phyloP scores from a whole-genome alignment of 2,329 filamentous ascomycete genomes.

The Thelonectria blattea region DNA sequence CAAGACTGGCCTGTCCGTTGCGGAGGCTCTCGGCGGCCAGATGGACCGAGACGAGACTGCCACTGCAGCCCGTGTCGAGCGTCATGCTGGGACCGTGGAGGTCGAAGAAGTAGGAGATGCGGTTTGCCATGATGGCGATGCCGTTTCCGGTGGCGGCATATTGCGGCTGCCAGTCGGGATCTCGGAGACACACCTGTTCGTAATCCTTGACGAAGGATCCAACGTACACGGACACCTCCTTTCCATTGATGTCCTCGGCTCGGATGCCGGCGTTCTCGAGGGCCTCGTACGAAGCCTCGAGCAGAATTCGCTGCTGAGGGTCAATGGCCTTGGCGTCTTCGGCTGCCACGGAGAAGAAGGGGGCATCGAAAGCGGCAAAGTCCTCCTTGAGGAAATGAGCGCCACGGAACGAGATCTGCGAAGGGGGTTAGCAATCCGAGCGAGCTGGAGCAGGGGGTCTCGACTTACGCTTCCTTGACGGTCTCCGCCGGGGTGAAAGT shows the following conservation, averaged over 20 bases:
- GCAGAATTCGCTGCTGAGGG: slow-evolving; percentile 58
- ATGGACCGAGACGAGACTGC: slow-evolving; percentile 60
- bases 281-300: slow-evolving; percentile 58
- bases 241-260: slow-evolving; percentile 51
- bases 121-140: slow-evolving; percentile 60
- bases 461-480: slow-evolving; percentile 54
- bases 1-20: slow-evolving; percentile 50
- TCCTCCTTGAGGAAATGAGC: slow-evolving; percentile 58
- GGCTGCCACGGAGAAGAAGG: slow-evolving; percentile 54
- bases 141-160: slow-evolving; percentile 61
- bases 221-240: slow-evolving; percentile 55
- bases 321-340: slow-evolving; percentile 60
- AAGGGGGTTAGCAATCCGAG: slow-evolving; percentile 15
- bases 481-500: slow-evolving; percentile 58
- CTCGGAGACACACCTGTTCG: slow-evolving; percentile 56
- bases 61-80: slow-evolving; percentile 65
- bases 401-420: slow-evolving; percentile 54
- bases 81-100: slow-evolving; percentile 62
- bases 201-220: slow-evolving; percentile 61
- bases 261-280: slow-evolving; percentile 55
- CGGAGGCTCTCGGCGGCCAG: slow-evolving; percentile 57
- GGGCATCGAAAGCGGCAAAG: slow-evolving; percentile 55
- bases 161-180: slow-evolving; percentile 56
- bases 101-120: slow-evolving; percentile 62
- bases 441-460: background rate